phyloP scores from a whole-genome alignment of 2,329 filamentous ascomycete genomes.

The Neofusicoccum ribis region DNA sequence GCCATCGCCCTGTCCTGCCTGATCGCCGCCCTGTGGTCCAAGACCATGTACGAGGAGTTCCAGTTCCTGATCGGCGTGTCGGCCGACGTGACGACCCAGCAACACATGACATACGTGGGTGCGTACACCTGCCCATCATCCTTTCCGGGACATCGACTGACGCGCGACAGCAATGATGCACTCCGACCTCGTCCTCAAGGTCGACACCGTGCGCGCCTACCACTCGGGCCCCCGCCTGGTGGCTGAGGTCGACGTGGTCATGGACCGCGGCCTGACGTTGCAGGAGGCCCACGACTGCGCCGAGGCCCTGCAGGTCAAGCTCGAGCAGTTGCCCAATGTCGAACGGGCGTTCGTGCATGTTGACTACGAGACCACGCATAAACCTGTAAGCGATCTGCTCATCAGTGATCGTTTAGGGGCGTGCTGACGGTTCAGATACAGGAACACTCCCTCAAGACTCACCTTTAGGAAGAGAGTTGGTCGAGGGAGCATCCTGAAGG shows the following conservation, averaged over 20 bases:
- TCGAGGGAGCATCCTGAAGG: too few relatives aligned
- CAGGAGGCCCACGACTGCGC: slow-evolving; percentile 88
- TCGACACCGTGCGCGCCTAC: slow-evolving; percentile 94
- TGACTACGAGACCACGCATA: neutral
- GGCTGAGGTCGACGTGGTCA: slow-evolving; percentile 94
- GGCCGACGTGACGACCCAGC: slow-evolving; percentile 80
- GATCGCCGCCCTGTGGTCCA: slow-evolving; percentile 78
- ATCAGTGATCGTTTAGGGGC: neutral
- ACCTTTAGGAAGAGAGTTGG: neutral
- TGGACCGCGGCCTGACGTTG: slow-evolving; percentile 68
- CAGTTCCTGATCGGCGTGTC: slow-evolving; percentile 86
- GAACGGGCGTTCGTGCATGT: slow-evolving; percentile 49
- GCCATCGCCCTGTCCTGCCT: slow-evolving; percentile 79
- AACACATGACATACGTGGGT: slow-evolving; percentile 87
- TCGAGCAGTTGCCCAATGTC: slow-evolving; percentile 87
- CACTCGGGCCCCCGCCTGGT: slow-evolving; percentile 86
- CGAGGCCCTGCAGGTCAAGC: slow-evolving; percentile 89
- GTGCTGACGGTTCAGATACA: neutral
- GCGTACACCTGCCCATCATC: too few relatives aligned
- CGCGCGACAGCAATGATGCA: slow-evolving; percentile 66
- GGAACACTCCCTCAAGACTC: neutral
- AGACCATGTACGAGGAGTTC: slow-evolving; percentile 86
- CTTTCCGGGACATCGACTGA: too few relatives aligned
- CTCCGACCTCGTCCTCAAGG: slow-evolving; percentile 74
- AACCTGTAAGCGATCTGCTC: neutral